A percentile compares a stretch with the other conserved stretches of the same genome.
These are phyloP conservation scores for Xylaria longipes DNA, from an alignment of 495 filamentous ascomycete genomes.

Conservation along the genomic window DNA sequence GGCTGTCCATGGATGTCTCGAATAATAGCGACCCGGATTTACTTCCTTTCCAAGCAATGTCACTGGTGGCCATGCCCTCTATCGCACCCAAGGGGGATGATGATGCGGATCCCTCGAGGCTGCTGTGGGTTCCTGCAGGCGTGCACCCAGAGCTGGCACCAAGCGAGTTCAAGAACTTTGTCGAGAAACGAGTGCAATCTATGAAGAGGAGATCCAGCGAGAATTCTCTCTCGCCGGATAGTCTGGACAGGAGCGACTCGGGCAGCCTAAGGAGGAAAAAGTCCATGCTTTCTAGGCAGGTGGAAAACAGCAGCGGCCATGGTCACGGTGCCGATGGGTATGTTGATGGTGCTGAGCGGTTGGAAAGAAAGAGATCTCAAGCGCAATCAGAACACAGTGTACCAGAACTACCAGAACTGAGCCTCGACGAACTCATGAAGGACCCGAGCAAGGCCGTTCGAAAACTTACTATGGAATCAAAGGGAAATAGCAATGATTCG, in stretches of 20 bases:
- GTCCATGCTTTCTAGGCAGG: slow-evolving; percentile 93
- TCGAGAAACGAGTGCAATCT: slow-evolving; percentile 88
- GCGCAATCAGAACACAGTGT: slow-evolving; percentile 45
- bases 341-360: slow-evolving; percentile 83
- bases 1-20: slow-evolving; percentile 98
- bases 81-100: slow-evolving; percentile 76
- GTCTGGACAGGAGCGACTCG: slow-evolving; percentile 64
- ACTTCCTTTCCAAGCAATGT: slow-evolving; percentile 73
- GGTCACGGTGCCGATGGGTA: slow-evolving; percentile 68
- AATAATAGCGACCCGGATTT: slow-evolving; percentile 91
- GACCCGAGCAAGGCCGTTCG: slow-evolving; percentile 75
- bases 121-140: slow-evolving; percentile 96
- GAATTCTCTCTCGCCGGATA: slow-evolving; percentile 66
- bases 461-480: slow-evolving; percentile 63
- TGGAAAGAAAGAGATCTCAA: slow-evolving; percentile 77
- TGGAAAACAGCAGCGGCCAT: slow-evolving; percentile 72
- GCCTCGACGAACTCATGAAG: slow-evolving; percentile 79
- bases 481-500: slow-evolving; percentile 47
- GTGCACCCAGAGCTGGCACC: slow-evolving; percentile 95
- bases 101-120: slow-evolving; percentile 84
- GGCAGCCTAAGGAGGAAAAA: slow-evolving; percentile 81
- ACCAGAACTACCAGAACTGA: slow-evolving; percentile 66
- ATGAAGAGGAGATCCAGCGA: slow-evolving; percentile 87
- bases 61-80: slow-evolving; percentile 68
- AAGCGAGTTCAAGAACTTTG: slow-evolving; percentile 94